Evolutionary conservation across 2,329 filamentous ascomycete genomes (phyloP).

Genomic region (Colletotrichum sp.): DNA sequence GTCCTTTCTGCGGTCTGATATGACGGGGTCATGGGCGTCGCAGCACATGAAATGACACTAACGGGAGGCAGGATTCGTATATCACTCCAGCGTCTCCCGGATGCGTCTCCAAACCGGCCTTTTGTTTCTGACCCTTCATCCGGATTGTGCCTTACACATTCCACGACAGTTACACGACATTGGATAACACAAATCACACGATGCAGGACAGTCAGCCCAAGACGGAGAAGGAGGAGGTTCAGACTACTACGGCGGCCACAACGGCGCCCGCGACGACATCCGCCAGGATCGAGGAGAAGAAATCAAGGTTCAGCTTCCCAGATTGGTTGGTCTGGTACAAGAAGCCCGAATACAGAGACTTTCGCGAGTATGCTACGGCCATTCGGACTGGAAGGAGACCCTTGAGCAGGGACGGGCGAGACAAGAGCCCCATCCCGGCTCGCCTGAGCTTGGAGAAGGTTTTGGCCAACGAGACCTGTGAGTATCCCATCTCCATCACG

Average conservation of each 20-base stretch:
- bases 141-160: not conserved
- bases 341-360: slow-evolving; percentile 53
- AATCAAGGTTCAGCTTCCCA: slow-evolving; percentile 22
- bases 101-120: not conserved
- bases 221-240: not conserved
- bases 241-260: not conserved
- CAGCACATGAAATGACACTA: not conserved
- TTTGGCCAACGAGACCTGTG: slow-evolving; percentile 53
- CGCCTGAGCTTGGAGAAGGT: slow-evolving; percentile 48
- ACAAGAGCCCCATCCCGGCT: slow-evolving; percentile 39
- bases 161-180: not conserved
- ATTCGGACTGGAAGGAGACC: slow-evolving; percentile 38
- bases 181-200: not conserved
- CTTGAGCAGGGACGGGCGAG: slow-evolving; percentile 39
- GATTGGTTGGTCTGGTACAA: slow-evolving; percentile 52
- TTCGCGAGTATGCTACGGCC: slow-evolving; percentile 46
- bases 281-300: not conserved
- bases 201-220: not conserved
- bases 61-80: not conserved
- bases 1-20: not conserved
- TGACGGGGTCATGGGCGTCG: not conserved
- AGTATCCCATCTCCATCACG: not conserved
- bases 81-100: not conserved
- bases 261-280: not conserved
- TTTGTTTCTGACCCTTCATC: not conserved